Base-by-base conservation (phyloP, 495 filamentous ascomycete species). In the Amniculicola lignicola region DNA sequence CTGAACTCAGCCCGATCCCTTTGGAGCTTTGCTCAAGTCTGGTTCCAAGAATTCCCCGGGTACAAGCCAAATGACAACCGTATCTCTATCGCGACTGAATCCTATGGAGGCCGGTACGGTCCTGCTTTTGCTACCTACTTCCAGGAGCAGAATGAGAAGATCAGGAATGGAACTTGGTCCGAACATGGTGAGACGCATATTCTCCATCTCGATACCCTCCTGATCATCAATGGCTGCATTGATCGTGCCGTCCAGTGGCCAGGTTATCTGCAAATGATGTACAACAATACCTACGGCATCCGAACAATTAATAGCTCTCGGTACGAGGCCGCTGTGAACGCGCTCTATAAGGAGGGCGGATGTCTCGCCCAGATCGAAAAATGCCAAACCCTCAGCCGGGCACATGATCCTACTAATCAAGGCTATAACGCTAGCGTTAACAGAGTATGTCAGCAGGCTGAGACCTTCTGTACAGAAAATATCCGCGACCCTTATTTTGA, bases 221-320 rank as follows among this genome's bases (percentile, higher is more conserved):
- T 79, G 10, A 80, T 84, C 42, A 62, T 89, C 48, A 90, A 90
- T 63, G 87, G 86, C 31, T 90, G 88, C 52, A 72, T 90, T 65
- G 74, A 76, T 52, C 63, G 65, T 14, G 45, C 67, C 0, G 60
- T 71, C 11, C 70, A 75, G 55, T 67, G 61, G 25, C 61, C 57
- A 4, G 70, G 41, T 18, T 75, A 75, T 47, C 72, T 70, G 18
- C 58, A 61, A 2, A 68, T 73, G 48, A 68, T 69, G 15, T 71
- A 69, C 61, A 75, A 75, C 49, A 75, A 76, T 40, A 74, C 69
- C 4, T 76, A 76, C 56, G 69, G 69, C 24, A 67, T 76, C 47
- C 33, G 70, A 51, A 65, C 67, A 5, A 59, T 72, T 36, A 67
- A 67, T 22, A 48, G 69, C 21, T 62, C 61, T 1, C 67, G 70